Base-by-base conservation (phyloP, 1,139 yeast genomes). In the Pichia sp. region DNA sequence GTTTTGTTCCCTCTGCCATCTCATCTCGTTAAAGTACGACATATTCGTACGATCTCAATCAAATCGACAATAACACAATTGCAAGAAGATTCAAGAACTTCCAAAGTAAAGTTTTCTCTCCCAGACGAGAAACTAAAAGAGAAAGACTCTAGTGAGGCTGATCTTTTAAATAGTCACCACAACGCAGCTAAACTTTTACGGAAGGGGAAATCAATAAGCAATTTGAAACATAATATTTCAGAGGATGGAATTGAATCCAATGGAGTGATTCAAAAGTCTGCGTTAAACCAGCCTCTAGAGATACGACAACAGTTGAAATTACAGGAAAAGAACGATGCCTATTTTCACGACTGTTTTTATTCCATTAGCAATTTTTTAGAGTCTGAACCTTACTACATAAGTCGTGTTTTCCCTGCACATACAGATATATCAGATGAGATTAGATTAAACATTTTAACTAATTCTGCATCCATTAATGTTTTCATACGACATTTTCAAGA, bases 371-470 rank as follows among this genome's bases (percentile, higher is more conserved):
- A 52, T 8, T 53, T 57, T 18, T 50, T 53, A 31, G 41, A 54
- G 11, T 51, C 58, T 14, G 52, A 55, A 7, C 69, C 71, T 0
- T 61, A 69, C 34, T 68, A 68, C 39, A 58, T 69, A 5, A 68
- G 74, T 45, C 69, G 71, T 45, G 52, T 59, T 9, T 55, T 56
- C 11, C 41, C 52, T 4, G 46, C 59, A 7, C 56, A 66, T 4
- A 52, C 62, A 36, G 60, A 63, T 45, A 11, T 56, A 4, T 38
- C 36, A 7, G 57, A 53, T 23, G 57, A 54, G 5, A 12, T 57
- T n/a, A 48, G 47, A 24, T 43, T 57, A 12, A 44, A 38, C 2
- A 23, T 51, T 12, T 48, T 45, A 18, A 28, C 41, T 9, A 54
- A 49, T 11, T 51, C 58, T 1, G 41, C 53, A 4, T 51, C 60